Evolutionary conservation across 2,329 filamentous ascomycete species (phyloP), one percentile per base, ranked within the genome.

Genomic region (Phaeosphaeria sp.): DNA sequence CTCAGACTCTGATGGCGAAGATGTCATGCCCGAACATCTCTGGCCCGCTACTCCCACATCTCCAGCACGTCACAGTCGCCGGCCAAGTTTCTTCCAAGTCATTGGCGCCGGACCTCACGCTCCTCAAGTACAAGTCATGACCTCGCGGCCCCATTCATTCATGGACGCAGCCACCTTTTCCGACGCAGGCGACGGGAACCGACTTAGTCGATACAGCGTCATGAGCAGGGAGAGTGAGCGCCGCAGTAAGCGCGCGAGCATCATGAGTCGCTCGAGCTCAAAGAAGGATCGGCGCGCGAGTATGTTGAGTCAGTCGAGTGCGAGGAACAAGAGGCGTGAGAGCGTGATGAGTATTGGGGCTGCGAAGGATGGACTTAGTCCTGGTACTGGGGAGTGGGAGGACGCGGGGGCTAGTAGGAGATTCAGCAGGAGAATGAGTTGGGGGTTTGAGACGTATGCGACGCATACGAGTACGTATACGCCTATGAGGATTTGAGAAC

Each of bases 181-280:
- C 13, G 30, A 36, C 11, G 30, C 30, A 36, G 30, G 30, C 30
- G 58, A 60, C 20, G 30, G 36, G n/a, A 47, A 50, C 25, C 49
- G 58, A 4, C 48, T 55, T 33, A 59, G 56, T 42, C 52, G 48
- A 27, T 49, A 49, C n/a, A 49, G 46, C 27, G 46, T 49, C n/a
- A 33, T 49, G 25, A 36, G 46, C 18, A 36, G 30, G 13, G 30
- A 36, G 11, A 36, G 30, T 15, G 42, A 44, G 18, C 42, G 42
- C n/a, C 42, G 21, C n/a, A 22, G 21, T 44, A 44, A 44, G 42
- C 42, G 42, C 21, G 42, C 30, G 30, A 36, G 30, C 30, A 11
- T 36, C 6, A 11, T 36, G 30, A 36, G 30, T 11, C 30, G 30
- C 13, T 36, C 30, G 13, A 36, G 30, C 13, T 36, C 30, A 11